Evolutionary conservation across 345 rosid species (phyloP), one percentile per base, ranked within the genome.

Genomic region (Melaleuca quinquenervia): DNA sequence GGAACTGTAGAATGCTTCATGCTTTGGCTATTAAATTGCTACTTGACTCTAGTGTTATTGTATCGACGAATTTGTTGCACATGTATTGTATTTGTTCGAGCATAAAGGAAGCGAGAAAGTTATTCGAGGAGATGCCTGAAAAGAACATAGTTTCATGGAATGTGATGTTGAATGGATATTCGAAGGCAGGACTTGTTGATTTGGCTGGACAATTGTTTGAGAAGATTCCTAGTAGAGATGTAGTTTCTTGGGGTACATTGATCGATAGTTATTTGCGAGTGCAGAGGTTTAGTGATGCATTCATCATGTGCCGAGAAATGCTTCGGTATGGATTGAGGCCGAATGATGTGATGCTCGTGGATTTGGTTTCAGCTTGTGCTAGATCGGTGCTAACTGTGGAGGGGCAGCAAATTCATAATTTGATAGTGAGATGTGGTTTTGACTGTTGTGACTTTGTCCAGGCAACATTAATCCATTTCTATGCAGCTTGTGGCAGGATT

Each of bases 121-220:
- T 95, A 93, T 94, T 95, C 52, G 89, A 94, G 89, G 94, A 89
- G 87, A 94, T 96, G 98, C 85, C 86, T 11, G 94, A 93, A 60
- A 93, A 87, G 89, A 94, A 92, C 64, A 52, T 90, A 82, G 93
- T 95, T 87, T 88, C 98, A 0, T 95, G 99, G 98, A 96, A 95
- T 87, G 98, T 95, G 64, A 92, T 96, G 96, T 88, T 96, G 87
- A 96, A 96, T 78, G 99, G 98, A 53, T 95, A 93, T 86, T 88
- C 96, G 0, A 96, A 95, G 90, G 95, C 92, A 16, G 99, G 98
- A 85, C 74, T 89, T 2, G 48, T 94, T n/a, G 89, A 93, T 83
- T 87, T 87, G 75, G 96, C 95, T 22, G 86, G 88, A 86, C 91
- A 93, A 53, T 27, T 94, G 92, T 96, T 96, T 75, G 89, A 91